These are phyloP conservation scores for Penicillium sp. DNA, from an alignment of 2,329 filamentous ascomycete species.

Conservation along the genomic window DNA sequence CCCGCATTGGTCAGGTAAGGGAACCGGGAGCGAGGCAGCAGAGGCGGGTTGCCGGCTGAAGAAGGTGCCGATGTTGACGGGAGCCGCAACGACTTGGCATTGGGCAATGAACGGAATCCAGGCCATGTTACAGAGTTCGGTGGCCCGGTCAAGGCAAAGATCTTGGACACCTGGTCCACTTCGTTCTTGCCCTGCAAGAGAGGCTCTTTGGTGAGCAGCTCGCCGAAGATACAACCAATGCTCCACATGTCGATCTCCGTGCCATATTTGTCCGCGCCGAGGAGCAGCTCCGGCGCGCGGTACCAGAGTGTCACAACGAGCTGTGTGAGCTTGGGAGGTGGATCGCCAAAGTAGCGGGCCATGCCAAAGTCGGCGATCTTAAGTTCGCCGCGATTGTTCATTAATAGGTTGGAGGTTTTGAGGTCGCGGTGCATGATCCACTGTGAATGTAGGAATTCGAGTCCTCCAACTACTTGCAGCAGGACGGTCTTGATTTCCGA, in stretches of 20 bases:
- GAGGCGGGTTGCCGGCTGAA: conserved; percentile 32
- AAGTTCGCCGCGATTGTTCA: conserved; percentile 88
- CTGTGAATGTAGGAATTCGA: conserved; percentile 75
- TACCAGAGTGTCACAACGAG: conserved; percentile 98
- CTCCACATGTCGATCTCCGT: conserved; percentile 87
- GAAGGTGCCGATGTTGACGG: conserved; percentile 39
- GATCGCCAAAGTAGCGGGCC: conserved; percentile 79
- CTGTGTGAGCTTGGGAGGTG: conserved; percentile 70
- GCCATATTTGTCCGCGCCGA: conserved; percentile 69
- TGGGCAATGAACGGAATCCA: conserved; percentile 73
- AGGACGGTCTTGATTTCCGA: conserved; percentile 89
- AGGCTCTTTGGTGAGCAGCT: conserved; percentile 74
- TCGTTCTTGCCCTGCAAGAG: conserved; percentile 84
- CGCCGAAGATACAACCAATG: conserved; percentile 88
- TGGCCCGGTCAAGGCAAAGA: conserved; percentile 81
- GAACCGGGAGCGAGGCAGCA: conserved; percentile 64
- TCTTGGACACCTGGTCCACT: conserved; percentile 76
- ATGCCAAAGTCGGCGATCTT: conserved; percentile 98
- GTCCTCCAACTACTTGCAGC: conserved; percentile 68
- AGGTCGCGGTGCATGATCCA: conserved; percentile 91
- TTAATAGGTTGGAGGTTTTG: conserved; percentile 85
- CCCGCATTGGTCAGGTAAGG: conserved; percentile 71
- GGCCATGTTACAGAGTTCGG: conserved; percentile 80
- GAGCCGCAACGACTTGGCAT: conserved; percentile 69
- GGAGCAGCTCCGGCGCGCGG: conserved; percentile 77